A percentile compares a stretch with the other conserved stretches of the same genome.
Evolutionary conservation across 495 filamentous ascomycete species (phyloP).

Genomic region (Melanomma pulvis-pyrius): DNA sequence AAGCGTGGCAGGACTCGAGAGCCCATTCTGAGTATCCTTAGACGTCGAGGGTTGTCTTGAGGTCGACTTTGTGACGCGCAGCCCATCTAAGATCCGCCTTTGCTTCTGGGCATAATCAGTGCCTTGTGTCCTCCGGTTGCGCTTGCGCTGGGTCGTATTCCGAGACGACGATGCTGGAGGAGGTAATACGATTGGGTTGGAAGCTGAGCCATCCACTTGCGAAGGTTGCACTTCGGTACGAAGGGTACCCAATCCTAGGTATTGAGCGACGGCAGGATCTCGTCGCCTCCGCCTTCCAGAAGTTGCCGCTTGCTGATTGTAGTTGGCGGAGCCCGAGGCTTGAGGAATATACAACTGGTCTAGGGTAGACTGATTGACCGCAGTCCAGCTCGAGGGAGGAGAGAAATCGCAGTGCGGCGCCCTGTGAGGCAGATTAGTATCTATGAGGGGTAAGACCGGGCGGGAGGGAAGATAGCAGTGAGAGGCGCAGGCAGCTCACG

Average conservation of each 20-base stretch:
- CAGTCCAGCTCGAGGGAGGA: not conserved
- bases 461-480: not conserved
- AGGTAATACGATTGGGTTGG: not conserved
- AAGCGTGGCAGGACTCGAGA: not conserved
- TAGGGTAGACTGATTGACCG: not conserved
- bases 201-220: not conserved
- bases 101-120: conserved; percentile 1
- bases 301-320: not conserved
- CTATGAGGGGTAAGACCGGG: not conserved
- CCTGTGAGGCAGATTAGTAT: not conserved
- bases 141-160: not conserved
- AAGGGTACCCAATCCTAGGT: conserved; percentile 5
- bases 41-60: not conserved
- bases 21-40: not conserved
- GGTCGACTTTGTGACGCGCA: conserved; percentile 14
- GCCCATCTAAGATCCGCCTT: conserved; percentile 15
- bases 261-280: conserved; percentile 17
- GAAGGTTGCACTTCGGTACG: not conserved
- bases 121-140: not conserved
- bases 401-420: not conserved
- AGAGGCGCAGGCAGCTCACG: not conserved
- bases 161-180: not conserved
- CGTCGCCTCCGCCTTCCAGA: not conserved
- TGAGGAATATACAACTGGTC: not conserved
- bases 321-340: not conserved